Evolutionary conservation across 1,284 basidiomycete species (phyloP), one percentile per base, ranked within the genome.

Genomic region (Cerioporus squamosus): DNA sequence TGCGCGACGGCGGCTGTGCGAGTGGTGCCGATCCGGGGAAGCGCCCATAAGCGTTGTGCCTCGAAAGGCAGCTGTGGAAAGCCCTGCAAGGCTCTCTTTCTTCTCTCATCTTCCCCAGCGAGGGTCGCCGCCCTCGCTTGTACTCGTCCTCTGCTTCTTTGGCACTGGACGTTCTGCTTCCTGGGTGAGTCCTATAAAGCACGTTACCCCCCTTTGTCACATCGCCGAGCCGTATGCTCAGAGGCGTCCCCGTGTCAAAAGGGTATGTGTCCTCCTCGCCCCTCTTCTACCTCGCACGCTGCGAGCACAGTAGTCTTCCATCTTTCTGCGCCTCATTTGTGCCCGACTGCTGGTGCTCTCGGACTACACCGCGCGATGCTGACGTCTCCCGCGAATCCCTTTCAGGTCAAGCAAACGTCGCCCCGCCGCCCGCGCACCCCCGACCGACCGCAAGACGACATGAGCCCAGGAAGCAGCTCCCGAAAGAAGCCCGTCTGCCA

Each of bases 401-500:
- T 44, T 5, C 61, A 64, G 57, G 42, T 45, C 15, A 45, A 58
- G 45, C 61, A 54, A 48, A 12, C 15, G 12, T 23, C 42, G 17
- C 46, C 33, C 44, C 49, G 36, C 20, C 38, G 24, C 15, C 43
- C 26, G n/a, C 29, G 31, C 39, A 40, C 38, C 44, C 42, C 24
- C 14, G 43, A 24, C 39, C 46, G 43, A 49, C 24, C 48, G 22
- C 49, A 47, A 23, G n/a, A 23, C 31, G 33, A 55, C 18, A 60
- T 61, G 51, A 52, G 40, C 44, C 52, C 55, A 44, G 56, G 60
- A 8, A 62, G 46, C 55, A 61, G 29, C n/a, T 36, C 33, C 33
- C 63, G 71, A 38, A 72, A 68, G 59, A 65, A 65, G 38, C 72
- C 69, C 24, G 20, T 53, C n/a, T 74, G 72, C 56, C 70, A 68